phyloP scores from a whole-genome alignment of 805 yeast species.

The Saturnispora mendoncae region DNA sequence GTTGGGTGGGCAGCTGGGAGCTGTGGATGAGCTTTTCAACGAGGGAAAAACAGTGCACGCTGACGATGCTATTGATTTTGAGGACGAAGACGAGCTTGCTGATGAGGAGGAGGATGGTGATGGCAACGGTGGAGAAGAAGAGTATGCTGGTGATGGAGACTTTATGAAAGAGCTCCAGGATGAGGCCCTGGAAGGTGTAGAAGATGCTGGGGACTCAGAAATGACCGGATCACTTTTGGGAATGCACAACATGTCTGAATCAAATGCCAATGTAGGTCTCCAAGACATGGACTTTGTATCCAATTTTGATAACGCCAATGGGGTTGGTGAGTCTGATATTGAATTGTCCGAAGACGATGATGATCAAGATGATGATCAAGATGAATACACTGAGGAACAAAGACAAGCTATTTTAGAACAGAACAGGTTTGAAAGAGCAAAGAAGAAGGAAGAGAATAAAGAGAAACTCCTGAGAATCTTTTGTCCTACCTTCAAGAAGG shows the following conservation, averaged over 20 bases:
- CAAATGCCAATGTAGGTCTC: conserved; percentile 20
- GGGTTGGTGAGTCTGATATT: conserved; percentile 19
- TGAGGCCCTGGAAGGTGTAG: conserved; percentile 31
- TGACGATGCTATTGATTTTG: conserved; percentile 88
- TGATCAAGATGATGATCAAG: conserved; percentile 16
- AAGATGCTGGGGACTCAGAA: conserved; percentile 25
- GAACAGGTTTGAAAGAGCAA: conserved; percentile 12
- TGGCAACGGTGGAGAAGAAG: conserved; percentile 35
- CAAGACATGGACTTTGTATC: conserved; percentile 27
- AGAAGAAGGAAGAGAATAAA: conserved; percentile 20
- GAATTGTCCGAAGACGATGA: conserved; percentile 26
- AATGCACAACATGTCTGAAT: conserved; percentile 26
- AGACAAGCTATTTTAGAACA: conserved; percentile 4
- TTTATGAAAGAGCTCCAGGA: conserved; percentile 31
- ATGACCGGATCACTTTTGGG: conserved; percentile 24
- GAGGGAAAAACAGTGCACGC: conserved; percentile 63
- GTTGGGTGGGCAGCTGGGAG: conserved; percentile 28
- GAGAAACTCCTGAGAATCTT: conserved; percentile 35
- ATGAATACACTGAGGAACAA: conserved; percentile 9
- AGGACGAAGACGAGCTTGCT: conserved; percentile 89
- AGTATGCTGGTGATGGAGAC: conserved; percentile 29
- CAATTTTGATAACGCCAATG: conserved; percentile 10
- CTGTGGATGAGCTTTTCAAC: conserved; percentile 25
- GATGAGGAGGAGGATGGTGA: conserved; percentile 55
- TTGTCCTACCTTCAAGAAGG: conserved; percentile 54